Evolutionary conservation across 2,329 filamentous ascomycete genomes (phyloP).

Genomic region (Penicillium sp.): DNA sequence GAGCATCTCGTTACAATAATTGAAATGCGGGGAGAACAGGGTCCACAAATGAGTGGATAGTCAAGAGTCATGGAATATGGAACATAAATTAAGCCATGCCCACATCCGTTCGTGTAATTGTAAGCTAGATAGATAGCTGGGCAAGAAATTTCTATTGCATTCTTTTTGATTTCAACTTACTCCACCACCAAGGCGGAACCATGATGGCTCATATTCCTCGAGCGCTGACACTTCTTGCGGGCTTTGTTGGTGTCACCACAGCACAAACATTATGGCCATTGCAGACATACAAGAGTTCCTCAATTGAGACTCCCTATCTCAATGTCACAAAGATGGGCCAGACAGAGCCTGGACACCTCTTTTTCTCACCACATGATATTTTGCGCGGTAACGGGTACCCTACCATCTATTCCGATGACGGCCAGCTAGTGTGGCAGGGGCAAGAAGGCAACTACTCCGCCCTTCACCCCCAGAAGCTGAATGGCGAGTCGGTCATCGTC

Average conservation of each 20-base stretch:
- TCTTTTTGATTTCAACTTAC: background rate
- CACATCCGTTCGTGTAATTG: background rate
- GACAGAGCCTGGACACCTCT: slow-evolving; percentile 25
- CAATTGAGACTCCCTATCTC: slow-evolving; percentile 14
- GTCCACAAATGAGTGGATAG: background rate
- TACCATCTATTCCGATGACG: slow-evolving; percentile 25
- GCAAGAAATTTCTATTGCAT: background rate
- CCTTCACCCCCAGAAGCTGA: slow-evolving; percentile 26
- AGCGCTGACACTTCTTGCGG: slow-evolving; percentile 7
- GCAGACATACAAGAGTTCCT: slow-evolving; percentile 19
- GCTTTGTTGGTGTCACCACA: background rate
- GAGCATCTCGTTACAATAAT: background rate
- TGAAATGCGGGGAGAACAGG: background rate
- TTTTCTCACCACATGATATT: slow-evolving; percentile 20
- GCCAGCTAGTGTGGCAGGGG: slow-evolving; percentile 31
- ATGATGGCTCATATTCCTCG: background rate
- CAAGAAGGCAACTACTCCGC: slow-evolving; percentile 19
- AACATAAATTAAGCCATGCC: background rate
- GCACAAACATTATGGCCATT: slow-evolving; percentile 19
- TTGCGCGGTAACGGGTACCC: slow-evolving; percentile 12
- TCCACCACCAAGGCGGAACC: background rate
- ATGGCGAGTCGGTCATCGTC: slow-evolving; percentile 26
- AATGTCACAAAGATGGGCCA: slow-evolving; percentile 26
- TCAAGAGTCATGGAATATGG: background rate
- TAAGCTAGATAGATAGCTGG: background rate